Base-by-base conservation (phyloP, 352 stramenopile species). In the Pythium aquatile region DNA sequence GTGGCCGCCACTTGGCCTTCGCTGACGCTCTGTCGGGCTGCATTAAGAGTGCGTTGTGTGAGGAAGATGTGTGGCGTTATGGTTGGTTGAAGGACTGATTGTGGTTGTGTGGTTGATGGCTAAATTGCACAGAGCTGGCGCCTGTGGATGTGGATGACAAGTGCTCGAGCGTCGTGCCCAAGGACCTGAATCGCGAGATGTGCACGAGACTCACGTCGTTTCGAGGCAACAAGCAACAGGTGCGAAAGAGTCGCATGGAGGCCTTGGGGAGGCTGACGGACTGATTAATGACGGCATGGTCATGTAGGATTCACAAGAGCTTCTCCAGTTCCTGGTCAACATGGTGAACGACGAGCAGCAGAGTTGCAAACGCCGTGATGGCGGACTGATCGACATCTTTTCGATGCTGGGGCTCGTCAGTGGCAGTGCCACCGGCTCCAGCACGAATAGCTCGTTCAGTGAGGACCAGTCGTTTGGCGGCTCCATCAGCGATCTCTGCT, bases 321-420 rank as follows among this genome's bases (percentile, higher is more conserved):
- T 96, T 26, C 69, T 96, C 51, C 87, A 94, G 72, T 91, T 91
- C 58, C 71, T 94, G n/a, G 83, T 96, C 65, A 89, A 90, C 56
- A 59, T 92, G 13, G 79, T 96, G n/a, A 75, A 77, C 33, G 75
- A 79, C 42, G 83, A 92, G 32, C 83, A 92, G 58, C 75, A 76
- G 48, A 59, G 66, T 46, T 87, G 73, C 32, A 69, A 66, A 0
- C 66, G 84, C 46, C 78, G 78, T 35, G 85, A 91, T 37, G 67
- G 74, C 20, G 83, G 81, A 5, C 69, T 91, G 1, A 74, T 72
- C 44, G 80, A 88, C 56, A 67, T 92, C 39, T 65, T 73, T 33
- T 55, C 68, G 10, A 55, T 46, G 17, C 24, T 61, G 2, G 55
- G 52, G 2, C 17, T 55, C 10, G 44, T 33, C 10, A 54, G 49